phyloP scores from a whole-genome alignment of 768 basidiomycete genomes.

The Trametes cubensis region DNA sequence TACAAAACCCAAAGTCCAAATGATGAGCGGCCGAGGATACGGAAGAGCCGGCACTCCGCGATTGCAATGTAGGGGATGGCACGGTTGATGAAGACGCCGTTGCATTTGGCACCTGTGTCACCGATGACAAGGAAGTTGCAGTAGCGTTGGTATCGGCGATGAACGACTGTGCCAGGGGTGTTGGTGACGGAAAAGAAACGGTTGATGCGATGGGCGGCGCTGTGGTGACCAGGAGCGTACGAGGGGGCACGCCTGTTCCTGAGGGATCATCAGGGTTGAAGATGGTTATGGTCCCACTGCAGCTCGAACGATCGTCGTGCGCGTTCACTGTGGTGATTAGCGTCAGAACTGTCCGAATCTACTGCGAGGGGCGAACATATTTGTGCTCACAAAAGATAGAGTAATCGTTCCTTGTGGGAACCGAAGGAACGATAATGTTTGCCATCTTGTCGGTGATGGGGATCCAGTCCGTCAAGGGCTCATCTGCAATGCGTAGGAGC shows the following conservation, averaged over 20 bases:
- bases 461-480: slow-evolving; percentile 19
- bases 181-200: not conserved
- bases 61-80: not conserved
- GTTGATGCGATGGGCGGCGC: slow-evolving; percentile 19
- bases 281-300: slow-evolving; percentile 22
- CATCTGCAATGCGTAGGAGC: not conserved
- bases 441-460: slow-evolving; percentile 21
- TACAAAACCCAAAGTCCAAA: not conserved
- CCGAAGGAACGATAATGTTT: slow-evolving; percentile 20
- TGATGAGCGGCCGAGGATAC: not conserved
- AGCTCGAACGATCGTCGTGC: slow-evolving; percentile 16
- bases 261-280: slow-evolving; percentile 22
- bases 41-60: not conserved
- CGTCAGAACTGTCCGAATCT: not conserved
- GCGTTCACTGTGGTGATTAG: slow-evolving; percentile 3
- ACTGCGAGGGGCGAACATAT: too few relatives aligned
- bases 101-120: not conserved
- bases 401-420: slow-evolving; percentile 18
- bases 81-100: not conserved
- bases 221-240: slow-evolving; percentile 14
- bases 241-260: slow-evolving; percentile 12
- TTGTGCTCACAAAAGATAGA: slow-evolving; percentile 11
- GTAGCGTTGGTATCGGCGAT: not conserved
- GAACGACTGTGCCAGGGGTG: not conserved
- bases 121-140: not conserved